Evolutionary conservation across 768 basidiomycete species (phyloP), one percentile per base, ranked within the genome.

Genomic region (Hemileccinum impolitum): DNA sequence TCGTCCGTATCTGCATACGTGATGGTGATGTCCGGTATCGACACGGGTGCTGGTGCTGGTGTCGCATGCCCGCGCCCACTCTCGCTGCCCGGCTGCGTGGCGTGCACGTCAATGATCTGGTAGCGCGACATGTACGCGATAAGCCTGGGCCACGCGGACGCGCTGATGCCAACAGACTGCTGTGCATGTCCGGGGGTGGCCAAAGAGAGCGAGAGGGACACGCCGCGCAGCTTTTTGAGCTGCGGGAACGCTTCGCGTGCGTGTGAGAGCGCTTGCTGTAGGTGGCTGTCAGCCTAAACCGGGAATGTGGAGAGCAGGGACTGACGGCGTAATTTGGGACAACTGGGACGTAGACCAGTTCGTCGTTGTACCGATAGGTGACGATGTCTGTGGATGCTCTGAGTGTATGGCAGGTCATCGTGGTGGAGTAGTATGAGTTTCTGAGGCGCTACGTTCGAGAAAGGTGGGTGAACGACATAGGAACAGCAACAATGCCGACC

Each of bases 301-400:
- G 37, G 11, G 14, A 0, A n/a, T 18, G 25, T 13, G 35, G n/a
- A 26, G 39, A 39, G 32, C 31, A 6, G 18, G 39, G 38, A 56
- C 72, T 46, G 34, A 80, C 82, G 56, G 70, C 56, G 48, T 79
- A 80, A 38, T 64, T 60, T 28, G 60, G 45, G 10, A 74, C 70
- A 1, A 73, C 74, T 1, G 69, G 71, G 1, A 84, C 81, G 39
- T 79, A 81, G 14, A 81, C 76, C n/a, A 80, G 65, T 23, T 72
- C 57, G 8, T 65, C 59, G 0, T 69, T 59, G 6, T 67, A 65
- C 23, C 77, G 73, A 49, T 81, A 82, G 15, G 76, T 81, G 50
- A 82, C 63, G 45, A 81, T 69, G 34, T 80, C 77, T 6, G 45
- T 31, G 3, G 39, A 17, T 1, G 14, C 15, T 39, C 35, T 61